phyloP scores from a whole-genome alignment of 176 grass and related monocot genomes.

The Eleusine indica region DNA sequence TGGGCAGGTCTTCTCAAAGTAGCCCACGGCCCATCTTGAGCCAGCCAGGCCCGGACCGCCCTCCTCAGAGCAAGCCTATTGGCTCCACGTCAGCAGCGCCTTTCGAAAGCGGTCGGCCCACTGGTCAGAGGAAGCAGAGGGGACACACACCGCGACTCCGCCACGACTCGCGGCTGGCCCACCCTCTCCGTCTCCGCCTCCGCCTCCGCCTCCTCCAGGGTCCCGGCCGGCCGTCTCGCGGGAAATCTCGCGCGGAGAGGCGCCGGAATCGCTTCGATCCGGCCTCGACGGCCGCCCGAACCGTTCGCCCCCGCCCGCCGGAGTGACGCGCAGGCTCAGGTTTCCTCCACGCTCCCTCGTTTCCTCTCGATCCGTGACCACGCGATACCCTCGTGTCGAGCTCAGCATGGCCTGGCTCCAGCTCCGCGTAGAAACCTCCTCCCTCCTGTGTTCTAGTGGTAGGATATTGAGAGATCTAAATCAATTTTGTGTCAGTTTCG shows the following conservation, averaged over 20 bases:
- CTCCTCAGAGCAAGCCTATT: too few species aligned
- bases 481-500: neutral
- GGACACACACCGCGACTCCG: neutral
- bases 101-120: slow-evolving; percentile 9
- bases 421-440: neutral
- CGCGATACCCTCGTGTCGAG: neutral
- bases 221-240: neutral
- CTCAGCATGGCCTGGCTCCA: neutral
- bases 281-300: neutral
- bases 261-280: slow-evolving; percentile 19
- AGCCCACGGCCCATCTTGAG: too few species aligned
- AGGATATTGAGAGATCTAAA: slow-evolving; percentile 7
- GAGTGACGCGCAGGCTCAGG: neutral
- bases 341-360: neutral
- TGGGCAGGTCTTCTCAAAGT: too few species aligned
- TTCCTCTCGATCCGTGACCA: slow-evolving; percentile 19
- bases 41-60: too few species aligned
- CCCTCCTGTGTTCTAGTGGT: neutral
- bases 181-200: neutral
- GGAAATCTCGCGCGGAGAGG: slow-evolving; percentile 34
- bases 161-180: slow-evolving; percentile 10
- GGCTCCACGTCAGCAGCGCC: slow-evolving; percentile 30
- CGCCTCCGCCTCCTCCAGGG: neutral
- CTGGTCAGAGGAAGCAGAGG: neutral
- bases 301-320: neutral